Evolutionary conservation across 2,329 filamentous ascomycete genomes (phyloP), one percentile per base, ranked within the genome.

Genomic region (Endoconidiophora laricicola): DNA sequence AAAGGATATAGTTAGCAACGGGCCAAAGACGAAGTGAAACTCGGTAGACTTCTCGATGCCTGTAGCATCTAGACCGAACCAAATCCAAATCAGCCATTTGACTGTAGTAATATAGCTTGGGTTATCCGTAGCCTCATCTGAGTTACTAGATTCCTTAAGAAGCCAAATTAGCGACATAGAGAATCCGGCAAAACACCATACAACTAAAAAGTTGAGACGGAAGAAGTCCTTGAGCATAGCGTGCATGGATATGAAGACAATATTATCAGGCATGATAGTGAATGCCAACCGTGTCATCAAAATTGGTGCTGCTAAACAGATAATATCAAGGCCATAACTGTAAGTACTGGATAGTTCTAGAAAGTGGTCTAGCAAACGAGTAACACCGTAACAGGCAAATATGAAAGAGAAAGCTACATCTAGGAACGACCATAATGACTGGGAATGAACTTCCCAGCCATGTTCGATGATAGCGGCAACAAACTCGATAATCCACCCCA

Each of bases 11-110:
- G 84, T 84, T 7, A 86, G 67, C 0, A 74, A 68, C 0, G 81
- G 81, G 0, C 81, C 81, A 2, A 84, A 69, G 22, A 82, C 63
- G 61, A 74, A 68, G 59, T 86, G 79, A 62, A 85, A 81, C 43
- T 78, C 72, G 6, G 64, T 64, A 2, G 66, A 67, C 52, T 68
- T 65, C 52, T 71, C 67, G 43, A 73, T 72, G 9, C 70, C 70
- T 3, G 71, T 72, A 20, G 70, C 81, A 54, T 85, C 81, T 1
- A 86, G 72, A 1, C 81, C 81, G 57, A 86, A 86, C 81, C 81
- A 86, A 56, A 86, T 82, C 78, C 79, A 85, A 2, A 86, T 69
- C 71, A 86, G 81, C 81, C 81, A 86, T 61, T 84, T 84, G 29
- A 73, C 73, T 46, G 85, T 81, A 0, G 78, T 80, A 26, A 63